phyloP scores from a whole-genome alignment of 495 filamentous ascomycete genomes.

The Thermochaetoides thermophila region DNA sequence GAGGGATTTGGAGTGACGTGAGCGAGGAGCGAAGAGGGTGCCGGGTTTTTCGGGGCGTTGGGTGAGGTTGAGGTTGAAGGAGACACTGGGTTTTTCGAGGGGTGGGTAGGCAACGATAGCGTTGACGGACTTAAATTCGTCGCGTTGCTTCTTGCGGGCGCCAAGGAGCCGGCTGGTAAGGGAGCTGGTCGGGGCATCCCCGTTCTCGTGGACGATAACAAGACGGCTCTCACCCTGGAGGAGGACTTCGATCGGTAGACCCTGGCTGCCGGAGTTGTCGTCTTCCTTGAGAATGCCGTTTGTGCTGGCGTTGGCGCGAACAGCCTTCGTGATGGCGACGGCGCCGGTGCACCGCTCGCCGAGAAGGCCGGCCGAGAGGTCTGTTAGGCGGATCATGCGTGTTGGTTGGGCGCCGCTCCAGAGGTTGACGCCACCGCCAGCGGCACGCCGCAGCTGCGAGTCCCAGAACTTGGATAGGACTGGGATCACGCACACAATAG shows the following conservation, averaged over 20 bases:
- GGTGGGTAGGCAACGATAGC: slow-evolving; percentile 29
- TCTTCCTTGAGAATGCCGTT: slow-evolving; percentile 17
- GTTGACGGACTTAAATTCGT: slow-evolving; percentile 10
- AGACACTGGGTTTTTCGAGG: slow-evolving; percentile 25
- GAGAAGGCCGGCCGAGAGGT: slow-evolving; percentile 40
- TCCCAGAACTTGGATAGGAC: slow-evolving; percentile 53
- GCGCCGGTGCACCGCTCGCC: slow-evolving; percentile 51
- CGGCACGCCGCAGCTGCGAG: slow-evolving; percentile 39
- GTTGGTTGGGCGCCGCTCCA: slow-evolving; percentile 35
- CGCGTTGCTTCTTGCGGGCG: slow-evolving; percentile 19
- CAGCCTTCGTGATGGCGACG: slow-evolving; percentile 33
- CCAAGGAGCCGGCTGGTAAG: slow-evolving; percentile 19
- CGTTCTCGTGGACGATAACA: slow-evolving; percentile 38
- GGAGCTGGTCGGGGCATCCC: slow-evolving; percentile 22
- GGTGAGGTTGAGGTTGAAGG: slow-evolving; percentile 32
- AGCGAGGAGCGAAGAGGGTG: slow-evolving; percentile 5
- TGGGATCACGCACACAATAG: slow-evolving; percentile 44
- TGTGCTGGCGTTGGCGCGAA: slow-evolving; percentile 10
- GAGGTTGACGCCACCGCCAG: slow-evolving; percentile 44
- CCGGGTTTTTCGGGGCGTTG: slow-evolving; percentile 5
- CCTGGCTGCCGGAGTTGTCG: slow-evolving; percentile 11
- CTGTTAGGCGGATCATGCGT: slow-evolving; percentile 32
- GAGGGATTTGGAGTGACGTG: not conserved
- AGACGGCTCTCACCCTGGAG: slow-evolving; percentile 50
- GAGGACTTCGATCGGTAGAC: slow-evolving; percentile 41